Conservation (phyloP, 371 early-diverging fungal species). For the Fennellomyces sp. region DNA sequence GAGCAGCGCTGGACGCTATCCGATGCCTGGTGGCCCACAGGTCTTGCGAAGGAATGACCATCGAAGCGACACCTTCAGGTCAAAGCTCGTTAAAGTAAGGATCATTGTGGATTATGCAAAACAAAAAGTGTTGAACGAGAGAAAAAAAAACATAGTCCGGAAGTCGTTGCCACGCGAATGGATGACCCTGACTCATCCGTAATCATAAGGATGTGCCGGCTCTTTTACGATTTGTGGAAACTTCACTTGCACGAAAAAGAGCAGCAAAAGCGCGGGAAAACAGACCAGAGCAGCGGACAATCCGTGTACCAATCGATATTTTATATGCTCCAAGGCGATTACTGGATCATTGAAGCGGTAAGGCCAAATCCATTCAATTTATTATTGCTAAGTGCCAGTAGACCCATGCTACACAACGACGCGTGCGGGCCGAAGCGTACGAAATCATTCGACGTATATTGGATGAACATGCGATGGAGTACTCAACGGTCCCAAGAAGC, state of each 20-base stretch:
- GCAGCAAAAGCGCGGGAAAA: conserved; percentile 31
- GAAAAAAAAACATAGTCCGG: no score
- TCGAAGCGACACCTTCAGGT: conserved; percentile 15
- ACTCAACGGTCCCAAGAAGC: background rate
- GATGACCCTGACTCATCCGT: conserved; percentile 65
- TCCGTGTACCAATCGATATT: conserved; percentile 37
- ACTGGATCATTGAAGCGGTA: conserved; percentile 55
- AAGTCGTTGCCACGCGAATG: conserved; percentile 43
- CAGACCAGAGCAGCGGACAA: background rate
- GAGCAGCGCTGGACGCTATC: conserved; percentile 61
- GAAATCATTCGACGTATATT: conserved; percentile 23
- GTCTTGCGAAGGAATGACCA: conserved; percentile 39
- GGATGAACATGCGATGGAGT: background rate
- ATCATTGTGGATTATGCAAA: no score
- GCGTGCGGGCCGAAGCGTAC: conserved; percentile 36
- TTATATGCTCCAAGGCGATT: conserved; percentile 46
- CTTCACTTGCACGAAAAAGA: conserved; percentile 38
- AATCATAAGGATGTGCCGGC: conserved; percentile 48
- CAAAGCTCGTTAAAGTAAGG: conserved; percentile 35
- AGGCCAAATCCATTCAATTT: no score
- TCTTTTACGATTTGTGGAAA: conserved; percentile 54
- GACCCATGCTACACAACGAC: conserved; percentile 31
- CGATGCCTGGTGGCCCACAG: conserved; percentile 52
- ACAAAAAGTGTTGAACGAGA: no score
- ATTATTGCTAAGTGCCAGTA: no score